A percentile compares a stretch with the other conserved stretches of the same genome.
Evolutionary conservation across 2,329 filamentous ascomycete genomes (phyloP).

Genomic region (Xylaria sp.): DNA sequence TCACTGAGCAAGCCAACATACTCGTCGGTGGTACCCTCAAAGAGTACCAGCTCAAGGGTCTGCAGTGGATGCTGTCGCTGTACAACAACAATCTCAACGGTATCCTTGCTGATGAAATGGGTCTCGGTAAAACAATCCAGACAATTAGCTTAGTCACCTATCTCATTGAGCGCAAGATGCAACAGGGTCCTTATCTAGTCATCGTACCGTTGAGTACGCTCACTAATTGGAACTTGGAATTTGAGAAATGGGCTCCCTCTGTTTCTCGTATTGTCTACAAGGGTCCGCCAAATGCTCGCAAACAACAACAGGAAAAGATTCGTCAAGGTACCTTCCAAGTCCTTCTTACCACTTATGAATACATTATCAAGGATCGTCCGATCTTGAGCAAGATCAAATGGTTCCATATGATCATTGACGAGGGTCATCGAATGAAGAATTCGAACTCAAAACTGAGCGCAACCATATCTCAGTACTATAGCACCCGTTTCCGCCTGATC

Average conservation of each 20-base stretch:
- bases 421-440: constrained; percentile 99
- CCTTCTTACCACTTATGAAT: constrained; percentile 95
- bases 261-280: constrained; percentile 93
- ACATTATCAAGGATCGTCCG: constrained; percentile 98
- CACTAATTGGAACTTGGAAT: constrained; percentile 98
- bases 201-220: constrained; percentile 96
- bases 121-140: constrained; percentile 99
- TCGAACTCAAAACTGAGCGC: constrained; percentile 92
- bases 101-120: constrained; percentile 99
- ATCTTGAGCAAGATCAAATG: constrained; percentile 98
- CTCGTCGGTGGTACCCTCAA: constrained; percentile 92
- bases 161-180: constrained; percentile 92
- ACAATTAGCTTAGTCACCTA: constrained; percentile 98
- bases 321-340: constrained; percentile 96
- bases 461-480: constrained; percentile 94
- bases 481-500: constrained; percentile 92
- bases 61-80: constrained; percentile 99
- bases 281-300: constrained; percentile 85
- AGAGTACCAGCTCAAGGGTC: constrained; percentile 97
- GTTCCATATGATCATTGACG: constrained; percentile 99
- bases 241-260: constrained; percentile 97
- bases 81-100: constrained; percentile 99
- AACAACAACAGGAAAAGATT: constrained; percentile 90
- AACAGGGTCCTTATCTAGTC: constrained; percentile 90
- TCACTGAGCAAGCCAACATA: constrained; percentile 80